phyloP scores from a whole-genome alignment of 176 grass and related monocot genomes.

The Oryza meyeriana region DNA sequence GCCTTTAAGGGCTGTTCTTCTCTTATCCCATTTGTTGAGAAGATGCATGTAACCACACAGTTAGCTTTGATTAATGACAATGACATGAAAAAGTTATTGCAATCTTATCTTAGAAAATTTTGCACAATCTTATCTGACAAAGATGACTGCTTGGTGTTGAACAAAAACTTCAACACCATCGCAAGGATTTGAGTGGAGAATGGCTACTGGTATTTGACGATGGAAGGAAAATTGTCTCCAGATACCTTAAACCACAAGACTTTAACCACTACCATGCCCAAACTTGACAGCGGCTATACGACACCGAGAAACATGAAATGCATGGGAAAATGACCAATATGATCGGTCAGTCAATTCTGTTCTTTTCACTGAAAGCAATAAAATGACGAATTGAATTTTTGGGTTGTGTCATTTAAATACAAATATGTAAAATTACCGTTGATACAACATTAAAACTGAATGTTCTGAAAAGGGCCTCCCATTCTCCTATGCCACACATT shows the following conservation, averaged over 20 bases:
- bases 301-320: neutral
- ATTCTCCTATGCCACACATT: neutral
- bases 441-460: neutral
- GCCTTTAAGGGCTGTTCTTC: conserved; percentile 6
- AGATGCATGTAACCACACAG: conserved; percentile 4
- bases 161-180: conserved; percentile 20
- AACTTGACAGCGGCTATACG: conserved; percentile 1
- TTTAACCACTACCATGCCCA: neutral
- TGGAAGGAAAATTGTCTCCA: neutral
- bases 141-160: neutral
- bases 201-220: neutral
- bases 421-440: neutral
- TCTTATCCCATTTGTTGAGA: conserved; percentile 24
- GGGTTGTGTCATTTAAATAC: neutral
- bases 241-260: neutral
- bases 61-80: conserved; percentile 28
- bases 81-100: neutral
- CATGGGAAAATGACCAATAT: neutral
- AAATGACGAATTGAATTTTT: neutral
- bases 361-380: neutral
- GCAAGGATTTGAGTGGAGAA: neutral
- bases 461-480: neutral
- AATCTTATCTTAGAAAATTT: neutral
- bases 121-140: conserved; percentile 31
- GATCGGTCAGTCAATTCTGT: neutral